Base-by-base conservation (phyloP, 257 asterid genomes). In the Cynanchum wilfordii region DNA sequence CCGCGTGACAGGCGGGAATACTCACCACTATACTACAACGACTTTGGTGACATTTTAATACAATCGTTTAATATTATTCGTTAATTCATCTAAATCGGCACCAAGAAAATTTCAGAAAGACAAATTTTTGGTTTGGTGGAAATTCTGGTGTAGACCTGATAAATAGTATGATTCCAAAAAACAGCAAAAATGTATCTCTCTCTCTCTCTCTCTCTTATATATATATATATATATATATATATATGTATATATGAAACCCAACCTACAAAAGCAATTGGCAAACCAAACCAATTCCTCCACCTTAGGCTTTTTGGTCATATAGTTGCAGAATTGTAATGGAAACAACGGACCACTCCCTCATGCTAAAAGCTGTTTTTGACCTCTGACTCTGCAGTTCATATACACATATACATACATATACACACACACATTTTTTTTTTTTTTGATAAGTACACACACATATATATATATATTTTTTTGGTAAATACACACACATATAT, bases 1-100 rank as follows among this genome's bases (percentile, higher is more conserved):
- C 83, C 87, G 83, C 77, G 87, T 86, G 90, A 82, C 85, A 86
- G 80, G 85, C 80, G 80, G 83, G 86, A 79, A 86, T 86, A 86
- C 86, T 79, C 10, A 84, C 84, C 87, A 80, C 90, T 86, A 82
- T 86, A 86, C 87, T 86, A 82, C 85, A 82, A 82, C 84, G 87
- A 86, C 87, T 54, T 78, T 11, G 52, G 4, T 33, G 5, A 33
- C 0, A 33, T 33, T n/a, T n/a, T n/a, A 33, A 33, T 5, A 33
- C 38, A 33, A 33, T 33, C 38, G 4, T 0, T 3, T 33, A 3
- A 33, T 1, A 33, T 33, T 33, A 33, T 1, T n/a, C n/a, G n/a
- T n/a, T n/a, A 1, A 0, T 33, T 33, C 38, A 5, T 33, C 38
- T 33, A 1, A 2, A 33, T 33, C 38, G 5, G 0, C 5, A 1